Conservation (phyloP, 1,139 yeast species). For the Candida glucosophila region DNA sequence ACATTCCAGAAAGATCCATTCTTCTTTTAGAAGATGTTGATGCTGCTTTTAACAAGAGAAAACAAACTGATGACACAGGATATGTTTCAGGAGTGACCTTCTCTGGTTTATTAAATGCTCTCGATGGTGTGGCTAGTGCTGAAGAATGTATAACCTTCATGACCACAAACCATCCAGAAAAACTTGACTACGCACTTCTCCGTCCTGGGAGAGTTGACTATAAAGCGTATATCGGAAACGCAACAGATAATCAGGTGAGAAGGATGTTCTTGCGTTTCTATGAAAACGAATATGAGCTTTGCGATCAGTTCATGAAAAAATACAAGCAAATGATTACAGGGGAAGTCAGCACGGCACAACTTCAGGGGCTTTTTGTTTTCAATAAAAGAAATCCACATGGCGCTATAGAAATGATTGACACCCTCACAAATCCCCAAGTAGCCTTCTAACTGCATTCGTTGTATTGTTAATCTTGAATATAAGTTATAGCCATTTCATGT, state of each 20-base stretch:
- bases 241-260: slow-evolving; percentile 69
- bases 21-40: slow-evolving; percentile 86
- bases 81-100: slow-evolving; percentile 83
- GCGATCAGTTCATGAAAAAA: slow-evolving; percentile 52
- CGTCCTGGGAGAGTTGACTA: slow-evolving; percentile 95
- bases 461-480: too few species aligned
- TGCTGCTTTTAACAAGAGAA: slow-evolving; percentile 85
- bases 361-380: slow-evolving; percentile 92
- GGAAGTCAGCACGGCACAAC: slow-evolving; percentile 79
- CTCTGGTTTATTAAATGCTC: slow-evolving; percentile 85
- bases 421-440: slow-evolving; percentile 25
- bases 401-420: slow-evolving; percentile 60
- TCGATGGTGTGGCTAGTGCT: slow-evolving; percentile 98
- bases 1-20: slow-evolving; percentile 84
- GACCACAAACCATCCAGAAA: slow-evolving; percentile 97
- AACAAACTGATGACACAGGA: slow-evolving; percentile 69
- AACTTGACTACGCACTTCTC: slow-evolving; percentile 72
- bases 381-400: slow-evolving; percentile 76
- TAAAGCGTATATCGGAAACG: slow-evolving; percentile 77
- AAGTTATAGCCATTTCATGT: too few species aligned
- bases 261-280: slow-evolving; percentile 86
- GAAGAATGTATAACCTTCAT: slow-evolving; percentile 94
- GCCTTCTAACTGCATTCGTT: too few species aligned
- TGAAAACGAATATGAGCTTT: slow-evolving; percentile 51
- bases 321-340: slow-evolving; percentile 44